Percentiles rank a stretch among this genome's conserved stretches.
Evolutionary conservation across 139 green algal species (phyloP).

Genomic region (Penium margaritaceum): DNA sequence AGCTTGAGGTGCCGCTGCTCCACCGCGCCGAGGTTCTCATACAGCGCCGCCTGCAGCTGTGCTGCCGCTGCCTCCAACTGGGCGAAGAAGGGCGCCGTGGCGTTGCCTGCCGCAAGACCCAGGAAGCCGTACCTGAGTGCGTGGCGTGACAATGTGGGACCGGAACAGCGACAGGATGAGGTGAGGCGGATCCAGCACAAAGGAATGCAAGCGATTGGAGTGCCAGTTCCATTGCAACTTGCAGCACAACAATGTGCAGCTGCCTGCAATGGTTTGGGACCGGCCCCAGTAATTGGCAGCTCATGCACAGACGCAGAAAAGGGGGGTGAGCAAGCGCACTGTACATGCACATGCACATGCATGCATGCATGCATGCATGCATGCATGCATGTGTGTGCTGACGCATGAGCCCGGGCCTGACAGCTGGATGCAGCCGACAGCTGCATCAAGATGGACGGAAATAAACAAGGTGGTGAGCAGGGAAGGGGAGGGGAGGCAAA

Average conservation of each 20-base stretch:
- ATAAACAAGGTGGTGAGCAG: not conserved
- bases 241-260: not conserved
- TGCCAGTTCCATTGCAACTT: not conserved
- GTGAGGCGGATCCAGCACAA: not conserved
- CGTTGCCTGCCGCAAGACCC: constrained; percentile 23
- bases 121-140: constrained; percentile 2
- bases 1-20: constrained; percentile 57
- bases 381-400: not conserved
- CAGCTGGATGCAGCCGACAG: no score
- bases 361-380: not conserved
- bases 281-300: no score
- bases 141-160: not conserved
- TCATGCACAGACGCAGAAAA: not conserved
- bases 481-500: not conserved
- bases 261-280: not conserved
- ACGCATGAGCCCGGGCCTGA: not conserved
- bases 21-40: constrained; percentile 47
- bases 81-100: not conserved
- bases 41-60: constrained; percentile 38
- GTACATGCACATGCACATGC: not conserved
- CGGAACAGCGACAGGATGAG: not conserved
- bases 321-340: not conserved
- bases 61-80: not conserved
- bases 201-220: not conserved
- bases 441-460: no score